Evolutionary conservation across 768 basidiomycete species (phyloP), one percentile per base, ranked within the genome.

Genomic region (Russula virescens): DNA sequence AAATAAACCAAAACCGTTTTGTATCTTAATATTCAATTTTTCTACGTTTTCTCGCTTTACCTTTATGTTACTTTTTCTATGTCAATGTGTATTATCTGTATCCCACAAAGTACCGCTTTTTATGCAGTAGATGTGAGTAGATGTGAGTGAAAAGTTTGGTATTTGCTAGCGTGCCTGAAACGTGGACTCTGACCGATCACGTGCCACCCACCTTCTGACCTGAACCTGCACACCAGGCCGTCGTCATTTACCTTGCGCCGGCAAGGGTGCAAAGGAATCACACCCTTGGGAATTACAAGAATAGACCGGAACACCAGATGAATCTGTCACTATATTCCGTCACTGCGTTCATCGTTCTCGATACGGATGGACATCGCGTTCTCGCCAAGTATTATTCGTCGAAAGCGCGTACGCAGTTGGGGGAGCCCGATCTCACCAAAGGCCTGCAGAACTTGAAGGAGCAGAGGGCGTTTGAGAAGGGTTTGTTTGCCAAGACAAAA

Each of bases 341-440:
- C 62, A 83, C 87, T 50, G 92, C 87, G 0, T 90, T 98, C 73
- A 72, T 99, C 66, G 85, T 98, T 70, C 87, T 98, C 69, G 97
- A 99, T 80, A 79, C 87, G n/a, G 95, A 98, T 69, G 95, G 95
- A 23, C 88, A 92, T 71, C 89, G 97, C 54, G 89, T 98, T 28
- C 82, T 99, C 11, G 91, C 96, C 34, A 98, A 98, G 74, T 98
- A 98, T 79, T 98, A 96, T 72, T 82, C 58, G 81, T 92, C n/a
- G 80, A 88, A 70, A 72, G 80, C 79, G 58, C 81, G 85, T 65
- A 82, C 82, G 0, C 76, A 81, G 46, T 80, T 84, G 74, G 78
- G 65, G 10, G 55, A 43, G 3, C 53, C 52, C 2, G 65, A 89
- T 75, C 74, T 77, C 61, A 69, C 69, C 47, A 88, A 88, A 69